These are phyloP conservation scores for Dissoconium aciculare DNA, from an alignment of 2,329 filamentous ascomycete species.

Conservation along the genomic window DNA sequence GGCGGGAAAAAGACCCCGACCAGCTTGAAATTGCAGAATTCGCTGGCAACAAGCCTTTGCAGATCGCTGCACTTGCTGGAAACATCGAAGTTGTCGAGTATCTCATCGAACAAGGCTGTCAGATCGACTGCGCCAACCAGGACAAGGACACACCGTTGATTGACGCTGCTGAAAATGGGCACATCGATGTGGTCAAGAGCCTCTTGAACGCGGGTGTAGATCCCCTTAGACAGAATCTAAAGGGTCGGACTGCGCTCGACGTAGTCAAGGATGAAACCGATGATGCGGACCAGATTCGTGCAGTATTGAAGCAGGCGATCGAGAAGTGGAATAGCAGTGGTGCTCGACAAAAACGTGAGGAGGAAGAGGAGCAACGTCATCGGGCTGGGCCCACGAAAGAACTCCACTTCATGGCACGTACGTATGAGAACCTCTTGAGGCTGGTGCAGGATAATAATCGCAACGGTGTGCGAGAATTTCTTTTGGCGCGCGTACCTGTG, in stretches of 20 bases:
- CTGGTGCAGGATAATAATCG: constrained; percentile 36
- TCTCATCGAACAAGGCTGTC: constrained; percentile 69
- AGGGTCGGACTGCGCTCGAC: constrained; percentile 82
- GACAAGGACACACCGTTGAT: constrained; percentile 80
- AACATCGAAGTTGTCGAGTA: constrained; percentile 76
- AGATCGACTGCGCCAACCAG: constrained; percentile 61
- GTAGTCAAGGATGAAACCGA: constrained; percentile 67
- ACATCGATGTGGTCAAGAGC: constrained; percentile 73
- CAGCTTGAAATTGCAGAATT: constrained; percentile 84
- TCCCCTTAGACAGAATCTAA: constrained; percentile 78
- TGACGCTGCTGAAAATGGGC: constrained; percentile 91
- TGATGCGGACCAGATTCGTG: constrained; percentile 55
- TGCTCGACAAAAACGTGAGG: constrained; percentile 35
- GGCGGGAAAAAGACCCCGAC: constrained; percentile 64
- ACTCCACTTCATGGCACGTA: constrained; percentile 36
- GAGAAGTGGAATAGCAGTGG: constrained; percentile 26
- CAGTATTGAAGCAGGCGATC: constrained; percentile 32
- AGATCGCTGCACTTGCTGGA: constrained; percentile 81
- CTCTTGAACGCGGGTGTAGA: constrained; percentile 79
- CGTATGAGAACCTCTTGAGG: constrained; percentile 34
- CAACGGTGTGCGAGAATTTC: constrained; percentile 33
- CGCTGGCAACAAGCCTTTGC: constrained; percentile 88
- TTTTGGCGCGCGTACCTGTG: constrained; percentile 27
- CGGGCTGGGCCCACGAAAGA: constrained; percentile 24
- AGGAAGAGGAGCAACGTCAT: constrained; percentile 33